Percentiles rank a stretch among this genome's conserved stretches.
Conservation (phyloP, 2,329 filamentous ascomycete genomes). For the Fusarium graminum region DNA sequence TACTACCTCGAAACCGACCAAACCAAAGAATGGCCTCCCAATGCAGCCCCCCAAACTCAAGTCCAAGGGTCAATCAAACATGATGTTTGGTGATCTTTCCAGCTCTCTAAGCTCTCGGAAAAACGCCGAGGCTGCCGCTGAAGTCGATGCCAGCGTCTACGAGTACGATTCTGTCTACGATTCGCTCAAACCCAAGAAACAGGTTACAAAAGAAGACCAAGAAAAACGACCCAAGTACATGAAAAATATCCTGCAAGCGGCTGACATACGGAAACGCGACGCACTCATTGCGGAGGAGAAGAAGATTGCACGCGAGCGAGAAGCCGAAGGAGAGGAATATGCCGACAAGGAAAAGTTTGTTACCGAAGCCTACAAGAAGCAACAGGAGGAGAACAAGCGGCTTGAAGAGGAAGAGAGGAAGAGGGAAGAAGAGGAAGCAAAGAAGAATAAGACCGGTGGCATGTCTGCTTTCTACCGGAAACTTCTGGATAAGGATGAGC, state of each 20-base stretch:
- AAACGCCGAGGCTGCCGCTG: conserved; percentile 73
- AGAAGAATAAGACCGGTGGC: conserved; percentile 73
- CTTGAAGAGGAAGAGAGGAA: conserved; percentile 79
- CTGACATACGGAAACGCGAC: conserved; percentile 82
- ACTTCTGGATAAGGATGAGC: conserved; percentile 77
- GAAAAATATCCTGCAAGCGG: conserved; percentile 77
- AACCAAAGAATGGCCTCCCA: conserved; percentile 52
- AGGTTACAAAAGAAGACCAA: conserved; percentile 65
- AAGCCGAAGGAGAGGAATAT: conserved; percentile 84
- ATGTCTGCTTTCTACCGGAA: conserved; percentile 85
- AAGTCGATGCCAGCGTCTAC: conserved; percentile 80
- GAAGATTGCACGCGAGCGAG: conserved; percentile 80
- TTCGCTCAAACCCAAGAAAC: conserved; percentile 76
- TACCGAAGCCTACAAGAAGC: conserved; percentile 83
- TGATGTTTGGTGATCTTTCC: conserved; percentile 75
- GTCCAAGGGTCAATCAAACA: conserved; percentile 57
- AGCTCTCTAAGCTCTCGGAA: conserved; percentile 72
- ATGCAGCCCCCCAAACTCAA: conserved; percentile 60
- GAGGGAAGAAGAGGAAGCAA: conserved; percentile 73
- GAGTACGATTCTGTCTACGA: conserved; percentile 89
- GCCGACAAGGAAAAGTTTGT: conserved; percentile 89
- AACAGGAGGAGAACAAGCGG: conserved; percentile 79
- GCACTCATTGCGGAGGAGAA: conserved; percentile 84
- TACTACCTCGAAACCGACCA: conserved; percentile 50
- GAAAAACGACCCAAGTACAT: conserved; percentile 83